Conservation (phyloP, 495 filamentous ascomycete genomes). For the Schizothecium vesticola region DNA sequence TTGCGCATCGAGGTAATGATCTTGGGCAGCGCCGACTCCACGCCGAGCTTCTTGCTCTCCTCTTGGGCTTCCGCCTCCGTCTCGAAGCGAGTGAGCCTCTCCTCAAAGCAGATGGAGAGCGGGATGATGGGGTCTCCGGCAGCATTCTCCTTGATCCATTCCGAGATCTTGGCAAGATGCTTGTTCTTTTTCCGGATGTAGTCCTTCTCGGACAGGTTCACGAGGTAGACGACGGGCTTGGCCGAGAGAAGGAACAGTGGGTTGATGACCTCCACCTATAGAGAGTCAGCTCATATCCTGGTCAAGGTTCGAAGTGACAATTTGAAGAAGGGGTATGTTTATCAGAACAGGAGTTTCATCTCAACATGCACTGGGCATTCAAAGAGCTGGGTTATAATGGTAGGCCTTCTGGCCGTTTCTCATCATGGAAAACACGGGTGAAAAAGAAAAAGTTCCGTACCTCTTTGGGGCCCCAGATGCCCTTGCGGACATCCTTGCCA, state of each 20-base stretch:
- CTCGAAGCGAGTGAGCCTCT: slow-evolving; percentile 75
- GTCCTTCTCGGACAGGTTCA: slow-evolving; percentile 95
- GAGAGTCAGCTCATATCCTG: slow-evolving; percentile 25
- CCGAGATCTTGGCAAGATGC: slow-evolving; percentile 84
- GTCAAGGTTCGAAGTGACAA: slow-evolving; percentile 23
- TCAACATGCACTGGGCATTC: slow-evolving; percentile 79
- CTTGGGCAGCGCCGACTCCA: slow-evolving; percentile 88
- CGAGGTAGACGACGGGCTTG: slow-evolving; percentile 94
- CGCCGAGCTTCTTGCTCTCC: slow-evolving; percentile 84
- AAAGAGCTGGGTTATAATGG: slow-evolving; percentile 98
- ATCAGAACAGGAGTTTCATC: slow-evolving; percentile 59
- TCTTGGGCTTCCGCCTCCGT: slow-evolving; percentile 72
- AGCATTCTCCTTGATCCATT: slow-evolving; percentile 90
- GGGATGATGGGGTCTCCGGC: slow-evolving; percentile 85
- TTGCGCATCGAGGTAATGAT: slow-evolving; percentile 91
- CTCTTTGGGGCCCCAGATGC: slow-evolving; percentile 90
- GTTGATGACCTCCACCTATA: slow-evolving; percentile 95
- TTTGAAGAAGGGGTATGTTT: slow-evolving; percentile 28
- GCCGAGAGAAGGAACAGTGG: slow-evolving; percentile 90
- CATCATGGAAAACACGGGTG: slow-evolving; percentile 64
- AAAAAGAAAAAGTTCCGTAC: slow-evolving; percentile 52
- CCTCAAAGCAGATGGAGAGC: slow-evolving; percentile 86
- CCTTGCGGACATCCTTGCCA: slow-evolving; percentile 89
- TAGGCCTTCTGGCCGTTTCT: slow-evolving; percentile 94
- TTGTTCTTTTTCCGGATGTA: slow-evolving; percentile 99